phyloP scores from a whole-genome alignment of 1,139 yeast species.

The Hemisphaericaspora lyxosophila region DNA sequence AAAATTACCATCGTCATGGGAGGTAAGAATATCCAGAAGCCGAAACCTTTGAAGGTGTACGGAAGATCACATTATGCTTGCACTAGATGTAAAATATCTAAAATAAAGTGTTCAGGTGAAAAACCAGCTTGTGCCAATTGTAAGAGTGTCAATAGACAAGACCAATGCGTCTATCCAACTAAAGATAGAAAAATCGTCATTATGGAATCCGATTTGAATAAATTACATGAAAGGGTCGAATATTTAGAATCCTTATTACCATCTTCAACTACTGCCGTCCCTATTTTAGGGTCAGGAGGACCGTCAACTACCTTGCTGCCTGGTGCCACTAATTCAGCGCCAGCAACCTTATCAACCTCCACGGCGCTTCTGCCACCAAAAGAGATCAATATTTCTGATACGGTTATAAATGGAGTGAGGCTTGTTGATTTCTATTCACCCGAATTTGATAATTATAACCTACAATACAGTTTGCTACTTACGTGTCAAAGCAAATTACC shows the following conservation, averaged over 20 bases:
- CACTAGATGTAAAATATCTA: slow-evolving; percentile 38
- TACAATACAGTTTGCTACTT: slow-evolving; percentile 9
- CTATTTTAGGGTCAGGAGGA: too few relatives aligned
- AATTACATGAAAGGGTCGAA: slow-evolving; percentile 40
- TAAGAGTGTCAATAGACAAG: slow-evolving; percentile 31
- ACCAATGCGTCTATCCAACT: slow-evolving; percentile 47
- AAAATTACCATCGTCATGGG: slow-evolving; percentile 2
- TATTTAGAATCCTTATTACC: slow-evolving; percentile 7
- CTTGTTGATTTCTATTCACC: slow-evolving; percentile 7
- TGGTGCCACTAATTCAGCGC: background rate
- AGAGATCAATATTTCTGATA: slow-evolving; percentile 1
- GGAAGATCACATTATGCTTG: slow-evolving; percentile 46
- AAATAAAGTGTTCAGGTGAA: slow-evolving; percentile 46
- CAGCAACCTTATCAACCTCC: slow-evolving; percentile 1
- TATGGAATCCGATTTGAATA: slow-evolving; percentile 50
- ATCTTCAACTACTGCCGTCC: background rate
- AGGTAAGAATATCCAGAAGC: slow-evolving; percentile 20
- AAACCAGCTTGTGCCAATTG: slow-evolving; percentile 43
- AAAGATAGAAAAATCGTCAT: slow-evolving; percentile 52
- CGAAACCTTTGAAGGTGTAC: slow-evolving; percentile 41
- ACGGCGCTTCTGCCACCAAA: background rate
- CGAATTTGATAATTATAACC: slow-evolving; percentile 7
- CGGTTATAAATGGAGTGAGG: slow-evolving; percentile 3
- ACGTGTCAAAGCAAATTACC: slow-evolving; percentile 21
- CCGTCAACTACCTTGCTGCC: background rate